phyloP scores from a whole-genome alignment of 257 asterid species.

The Eucommia ulmoides region DNA sequence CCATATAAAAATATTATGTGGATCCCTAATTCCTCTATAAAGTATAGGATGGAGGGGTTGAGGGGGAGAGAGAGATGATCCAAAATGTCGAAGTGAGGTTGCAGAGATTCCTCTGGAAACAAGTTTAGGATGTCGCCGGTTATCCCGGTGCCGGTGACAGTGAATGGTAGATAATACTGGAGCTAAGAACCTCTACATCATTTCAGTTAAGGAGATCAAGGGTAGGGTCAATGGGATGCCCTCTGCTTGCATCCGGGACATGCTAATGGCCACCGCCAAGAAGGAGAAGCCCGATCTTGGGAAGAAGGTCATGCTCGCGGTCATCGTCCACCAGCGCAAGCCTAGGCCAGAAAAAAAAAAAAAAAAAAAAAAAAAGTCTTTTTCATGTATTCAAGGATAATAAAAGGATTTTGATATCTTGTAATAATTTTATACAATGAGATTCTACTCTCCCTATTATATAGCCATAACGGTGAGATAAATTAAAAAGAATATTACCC shows the following conservation, averaged over 20 bases:
- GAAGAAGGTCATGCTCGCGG: constrained; percentile 76
- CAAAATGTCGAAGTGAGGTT: constrained; percentile 57
- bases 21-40: no score
- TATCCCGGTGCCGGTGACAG: constrained; percentile 66
- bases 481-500: no score
- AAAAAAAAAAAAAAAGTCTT: no score
- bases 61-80: constrained; percentile 2
- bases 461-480: no score
- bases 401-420: no score
- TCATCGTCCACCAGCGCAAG: constrained; percentile 62
- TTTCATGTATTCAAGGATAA: no score
- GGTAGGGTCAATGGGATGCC: constrained; percentile 54
- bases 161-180: constrained; percentile 59
- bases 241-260: constrained; percentile 57
- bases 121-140: constrained; percentile 62
- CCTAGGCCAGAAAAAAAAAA: no score
- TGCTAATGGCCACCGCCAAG: constrained; percentile 71
- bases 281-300: constrained; percentile 61
- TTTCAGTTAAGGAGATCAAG: constrained; percentile 52
- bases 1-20: no score
- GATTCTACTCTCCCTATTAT: no score
- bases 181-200: constrained; percentile 57
- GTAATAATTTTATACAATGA: no score
- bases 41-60: no score
- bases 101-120: constrained; percentile 61